These are phyloP conservation scores for Yamadazyma laniorum DNA, from an alignment of 805 yeast genomes.

Conservation along the genomic window DNA sequence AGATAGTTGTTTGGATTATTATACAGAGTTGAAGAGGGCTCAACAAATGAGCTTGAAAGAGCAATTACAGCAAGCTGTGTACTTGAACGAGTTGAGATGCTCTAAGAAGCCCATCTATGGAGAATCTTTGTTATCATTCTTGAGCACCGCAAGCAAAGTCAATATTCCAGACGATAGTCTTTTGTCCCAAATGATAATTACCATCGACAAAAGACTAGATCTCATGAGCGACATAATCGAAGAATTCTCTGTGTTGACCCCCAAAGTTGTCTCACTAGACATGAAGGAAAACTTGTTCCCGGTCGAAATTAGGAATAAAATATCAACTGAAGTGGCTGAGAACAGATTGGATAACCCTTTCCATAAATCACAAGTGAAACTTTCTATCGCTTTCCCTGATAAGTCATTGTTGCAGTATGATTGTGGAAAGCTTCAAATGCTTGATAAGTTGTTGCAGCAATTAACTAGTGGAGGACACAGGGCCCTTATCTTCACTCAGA, in stretches of 20 bases:
- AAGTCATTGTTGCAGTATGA: slow-evolving; percentile 89
- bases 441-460: slow-evolving; percentile 72
- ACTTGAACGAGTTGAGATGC: slow-evolving; percentile 67
- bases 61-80: slow-evolving; percentile 52
- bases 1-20: slow-evolving; percentile 53
- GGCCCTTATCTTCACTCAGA: slow-evolving; percentile 93
- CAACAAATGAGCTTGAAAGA: slow-evolving; percentile 54
- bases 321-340: slow-evolving; percentile 27
- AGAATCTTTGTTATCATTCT: slow-evolving; percentile 45
- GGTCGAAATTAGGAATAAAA: slow-evolving; percentile 29
- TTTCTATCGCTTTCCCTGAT: slow-evolving; percentile 95
- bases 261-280: slow-evolving; percentile 77
- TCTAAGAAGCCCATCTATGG: slow-evolving; percentile 68
- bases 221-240: slow-evolving; percentile 55
- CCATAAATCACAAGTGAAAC: slow-evolving; percentile 79
- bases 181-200: slow-evolving; percentile 20
- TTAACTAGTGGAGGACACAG: slow-evolving; percentile 86
- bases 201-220: slow-evolving; percentile 27
- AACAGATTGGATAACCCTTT: slow-evolving; percentile 53
- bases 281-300: slow-evolving; percentile 55
- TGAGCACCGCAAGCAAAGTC: slow-evolving; percentile 22
- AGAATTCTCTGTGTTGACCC: slow-evolving; percentile 83
- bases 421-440: slow-evolving; percentile 91
- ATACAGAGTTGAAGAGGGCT: slow-evolving; percentile 51
- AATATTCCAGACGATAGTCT: slow-evolving; percentile 13